Base-by-base conservation (phyloP, 495 filamentous ascomycete species). In the Annulohypoxylon moriforme region DNA sequence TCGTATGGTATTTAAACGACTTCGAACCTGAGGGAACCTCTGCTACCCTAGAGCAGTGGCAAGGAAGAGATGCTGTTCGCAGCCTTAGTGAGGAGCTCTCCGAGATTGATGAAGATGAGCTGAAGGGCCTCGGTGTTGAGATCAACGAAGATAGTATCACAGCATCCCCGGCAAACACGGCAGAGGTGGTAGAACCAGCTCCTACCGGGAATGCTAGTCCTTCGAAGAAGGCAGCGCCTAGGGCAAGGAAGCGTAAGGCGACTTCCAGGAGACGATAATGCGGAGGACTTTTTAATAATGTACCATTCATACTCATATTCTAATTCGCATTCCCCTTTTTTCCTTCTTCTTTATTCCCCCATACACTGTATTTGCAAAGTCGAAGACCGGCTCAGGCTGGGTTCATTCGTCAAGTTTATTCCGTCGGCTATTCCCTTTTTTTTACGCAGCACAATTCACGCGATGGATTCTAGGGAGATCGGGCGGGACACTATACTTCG, bases 1-100 rank as follows among this genome's bases (percentile, higher is more conserved):
- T 95, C 6, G 90, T 92, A 10, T 97, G 94, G 94, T 98, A 96
- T 81, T 88, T 97, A 73, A 85, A 93, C 68, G 87, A 88, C 10
- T 95, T 96, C 74, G 89, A 95, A 38, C 92, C 91, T 0, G 76
- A 87, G 57, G 94, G 95, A 16, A 96, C 92, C 0, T 93, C 80
- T 0, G 81, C 79, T 0, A 78, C 74, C 9, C 91, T 94, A 56
- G 92, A 94, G 80, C 85, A 90, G 62, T 94, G 92, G 89, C 89
- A 88, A 3, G 93, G 91, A 11, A 85, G 90, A 18, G 92, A 93
- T 55, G 88, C 91, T 8, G 85, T 93, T 73, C 87, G 92, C 14
- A 90, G 87, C 14, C 89, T 94, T 83, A 94, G 92, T 64, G 94
- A 96, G 77, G 92, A 95, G 62, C 83, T 97, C 5, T 94, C 90